These are phyloP conservation scores for Striga hermonthica DNA, from an alignment of 305 asterid species.

Conservation along the genomic window DNA sequence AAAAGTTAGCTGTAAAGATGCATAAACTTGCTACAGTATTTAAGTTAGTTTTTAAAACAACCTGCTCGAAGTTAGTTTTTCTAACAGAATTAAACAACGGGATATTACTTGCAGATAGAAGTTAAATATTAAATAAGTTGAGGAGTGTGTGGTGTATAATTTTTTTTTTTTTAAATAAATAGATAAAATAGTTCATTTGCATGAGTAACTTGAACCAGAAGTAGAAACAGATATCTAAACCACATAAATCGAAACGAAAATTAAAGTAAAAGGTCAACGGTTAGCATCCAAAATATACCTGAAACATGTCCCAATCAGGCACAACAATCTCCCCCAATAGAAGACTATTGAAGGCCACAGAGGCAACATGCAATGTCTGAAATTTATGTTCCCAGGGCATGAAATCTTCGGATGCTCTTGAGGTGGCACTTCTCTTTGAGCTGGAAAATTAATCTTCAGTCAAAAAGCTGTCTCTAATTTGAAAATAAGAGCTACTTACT, in stretches of 20 bases:
- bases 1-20: no score
- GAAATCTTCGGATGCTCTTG: constrained; percentile 86
- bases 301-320: constrained; percentile 96
- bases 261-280: no score
- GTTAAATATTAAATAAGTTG: no score
- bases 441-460: constrained; percentile 25
- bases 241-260: background rate
- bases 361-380: constrained; percentile 71
- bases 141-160: background rate
- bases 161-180: background rate
- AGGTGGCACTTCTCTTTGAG: constrained; percentile 54
- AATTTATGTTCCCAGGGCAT: constrained; percentile 71
- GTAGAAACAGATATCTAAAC: background rate
- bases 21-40: background rate
- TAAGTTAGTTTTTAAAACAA: no score
- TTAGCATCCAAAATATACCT: constrained; percentile 34
- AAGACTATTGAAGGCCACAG: constrained; percentile 74
- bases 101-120: no score
- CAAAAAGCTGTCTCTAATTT: constrained; percentile 8
- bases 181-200: background rate
- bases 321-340: constrained; percentile 77
- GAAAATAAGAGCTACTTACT: background rate
- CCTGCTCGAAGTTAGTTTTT: no score
- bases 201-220: background rate
- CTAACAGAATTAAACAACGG: no score